Evolutionary conservation across 1,284 basidiomycete species (phyloP), one percentile per base, ranked within the genome.

Genomic region (Fomitiporia mediterranea): DNA sequence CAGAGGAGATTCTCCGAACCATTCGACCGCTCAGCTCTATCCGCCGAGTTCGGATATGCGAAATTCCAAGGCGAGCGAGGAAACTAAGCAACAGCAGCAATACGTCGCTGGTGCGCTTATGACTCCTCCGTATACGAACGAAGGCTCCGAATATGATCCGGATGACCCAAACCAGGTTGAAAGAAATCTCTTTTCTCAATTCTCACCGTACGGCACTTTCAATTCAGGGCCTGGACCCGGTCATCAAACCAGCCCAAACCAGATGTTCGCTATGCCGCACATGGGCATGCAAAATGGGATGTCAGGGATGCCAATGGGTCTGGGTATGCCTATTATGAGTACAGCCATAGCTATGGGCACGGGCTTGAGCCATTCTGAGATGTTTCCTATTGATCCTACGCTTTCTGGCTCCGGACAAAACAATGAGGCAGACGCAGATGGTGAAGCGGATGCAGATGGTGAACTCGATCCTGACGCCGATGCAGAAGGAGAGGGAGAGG

Each of bases 351-450:
- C n/a, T n/a, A n/a, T n/a, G n/a, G n/a, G n/a, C n/a, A n/a, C n/a
- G n/a, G n/a, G n/a, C n/a, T n/a, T n/a, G n/a, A n/a, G n/a, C n/a
- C n/a, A n/a, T n/a, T n/a, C n/a, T n/a, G n/a, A 50, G 19, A 43
- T 56, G 38, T 50, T 56, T 32, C 55, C 55, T 17, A 49, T 56
- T 34, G 55, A 56, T 38, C 55, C 55, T 28, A 28, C 49, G 21
- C 51, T 57, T 21, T 21, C 21, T 17, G 42, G 9, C 25, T 19
- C 17, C 8, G 19, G 35, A 19, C 28, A 43, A 15, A 30, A 28
- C 7, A 28, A 21, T 25, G 49, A 52, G 4, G 30, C 23, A 8
- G 50, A 57, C 27, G 34, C 42, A 9, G 28, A 50, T 34, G 42
- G 30, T 11, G 37, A 52, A 17, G 32, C 19, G 6, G 55, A 42